A percentile compares a stretch with the other conserved stretches of the same genome.
Evolutionary conservation across 1,139 yeast genomes (phyloP).

Genomic region (Pichia sp.): DNA sequence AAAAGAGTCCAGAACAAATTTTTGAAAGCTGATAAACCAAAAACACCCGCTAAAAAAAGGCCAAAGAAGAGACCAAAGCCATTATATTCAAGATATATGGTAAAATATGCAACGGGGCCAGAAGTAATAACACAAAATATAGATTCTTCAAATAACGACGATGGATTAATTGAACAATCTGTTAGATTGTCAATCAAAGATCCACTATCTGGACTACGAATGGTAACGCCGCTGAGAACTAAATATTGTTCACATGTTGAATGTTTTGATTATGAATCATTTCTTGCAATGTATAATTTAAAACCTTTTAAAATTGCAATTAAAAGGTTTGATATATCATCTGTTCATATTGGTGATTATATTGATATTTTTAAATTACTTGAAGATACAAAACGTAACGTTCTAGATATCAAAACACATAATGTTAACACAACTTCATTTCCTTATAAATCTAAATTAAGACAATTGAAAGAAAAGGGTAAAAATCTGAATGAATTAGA

Average conservation of each 20-base stretch:
- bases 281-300: constrained; percentile 24
- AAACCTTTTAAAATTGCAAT: constrained; percentile 24
- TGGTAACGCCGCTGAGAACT: constrained; percentile 25
- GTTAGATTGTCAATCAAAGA: constrained; percentile 25
- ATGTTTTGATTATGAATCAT: constrained; percentile 28
- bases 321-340: constrained; percentile 12
- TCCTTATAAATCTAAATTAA: constrained; percentile 18
- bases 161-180: constrained; percentile 24
- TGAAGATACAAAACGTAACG: constrained; percentile 24
- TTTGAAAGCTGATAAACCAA: not conserved
- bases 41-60: not conserved
- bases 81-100: constrained; percentile 7
- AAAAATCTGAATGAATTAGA: constrained; percentile 22
- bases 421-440: constrained; percentile 20
- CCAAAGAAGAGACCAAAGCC: constrained; percentile 8
- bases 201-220: constrained; percentile 25
- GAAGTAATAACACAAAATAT: not conserved
- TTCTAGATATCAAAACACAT: constrained; percentile 17
- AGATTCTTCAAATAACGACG: too few relatives aligned
- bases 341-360: constrained; percentile 12
- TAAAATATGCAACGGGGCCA: not conserved
- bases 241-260: constrained; percentile 29
- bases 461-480: constrained; percentile 15
- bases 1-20: not conserved
- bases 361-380: constrained; percentile 21